A percentile compares a stretch with the other conserved stretches of the same genome.
Evolutionary conservation across 257 asterid species (phyloP).

Genomic region (Petunia axillaris): DNA sequence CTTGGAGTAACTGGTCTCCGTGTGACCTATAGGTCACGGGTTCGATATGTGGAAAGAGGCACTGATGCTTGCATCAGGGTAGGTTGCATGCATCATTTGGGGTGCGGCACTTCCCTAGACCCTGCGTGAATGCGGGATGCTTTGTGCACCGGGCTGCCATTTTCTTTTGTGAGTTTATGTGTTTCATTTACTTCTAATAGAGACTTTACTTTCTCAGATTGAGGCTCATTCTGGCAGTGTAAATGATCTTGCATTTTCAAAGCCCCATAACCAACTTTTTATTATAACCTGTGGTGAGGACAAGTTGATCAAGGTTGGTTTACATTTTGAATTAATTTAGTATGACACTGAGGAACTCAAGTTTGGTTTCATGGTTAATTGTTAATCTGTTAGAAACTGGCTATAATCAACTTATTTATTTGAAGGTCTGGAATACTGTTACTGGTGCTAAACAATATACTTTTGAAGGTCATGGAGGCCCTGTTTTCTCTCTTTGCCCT

Average conservation of each 20-base stretch:
- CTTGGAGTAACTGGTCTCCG: too few relatives aligned
- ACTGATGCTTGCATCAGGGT: too few relatives aligned
- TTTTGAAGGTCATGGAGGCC: constrained; percentile 66
- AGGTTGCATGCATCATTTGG: too few relatives aligned
- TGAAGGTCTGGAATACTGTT: constrained; percentile 67
- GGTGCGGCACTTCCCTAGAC: too few relatives aligned
- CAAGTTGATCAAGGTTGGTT: constrained; percentile 62
- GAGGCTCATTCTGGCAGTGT: constrained; percentile 75
- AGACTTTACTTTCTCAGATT: constrained; percentile 42
- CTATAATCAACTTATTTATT: constrained; percentile 23
- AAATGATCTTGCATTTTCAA: constrained; percentile 71
- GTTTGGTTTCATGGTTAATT: background rate
- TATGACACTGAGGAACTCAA: constrained; percentile 1
- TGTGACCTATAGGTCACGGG: too few relatives aligned
- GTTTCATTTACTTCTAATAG: constrained; percentile 23
- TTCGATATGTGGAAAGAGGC: too few relatives aligned
- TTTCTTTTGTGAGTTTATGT: background rate
- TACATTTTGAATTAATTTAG: background rate
- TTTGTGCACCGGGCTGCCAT: background rate
- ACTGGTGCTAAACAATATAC: constrained; percentile 62
- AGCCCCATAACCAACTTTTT: constrained; percentile 46
- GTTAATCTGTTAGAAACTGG: constrained; percentile 15
- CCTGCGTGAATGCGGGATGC: too few relatives aligned
- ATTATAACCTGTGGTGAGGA: constrained; percentile 81
- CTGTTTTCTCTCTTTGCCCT: constrained; percentile 76